Percentiles rank a stretch among this genome's conserved stretches.
phyloP scores from a whole-genome alignment of 1,139 yeast genomes.

The Yamadazyma spencermartinsiae region DNA sequence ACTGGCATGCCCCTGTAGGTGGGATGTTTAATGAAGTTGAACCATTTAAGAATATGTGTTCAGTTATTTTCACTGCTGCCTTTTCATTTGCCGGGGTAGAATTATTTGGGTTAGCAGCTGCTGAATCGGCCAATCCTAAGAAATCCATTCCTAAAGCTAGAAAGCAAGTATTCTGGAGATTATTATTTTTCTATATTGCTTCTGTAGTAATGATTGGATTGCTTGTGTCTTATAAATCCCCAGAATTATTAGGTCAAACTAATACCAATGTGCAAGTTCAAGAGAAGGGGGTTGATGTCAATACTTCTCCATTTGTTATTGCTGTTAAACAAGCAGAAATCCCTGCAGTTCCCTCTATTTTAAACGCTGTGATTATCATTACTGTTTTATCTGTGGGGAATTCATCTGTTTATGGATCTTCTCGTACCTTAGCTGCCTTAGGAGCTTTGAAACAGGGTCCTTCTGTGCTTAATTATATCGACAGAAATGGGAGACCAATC shows the following conservation, averaged over 20 bases:
- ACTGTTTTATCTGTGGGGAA: conserved; percentile 37
- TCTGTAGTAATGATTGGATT: conserved; percentile 33
- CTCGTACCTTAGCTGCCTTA: conserved; percentile 35
- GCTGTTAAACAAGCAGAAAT: conserved; percentile 35
- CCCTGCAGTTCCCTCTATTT: conserved; percentile 32
- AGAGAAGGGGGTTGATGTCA: conserved; percentile 30
- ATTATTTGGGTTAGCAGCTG: conserved; percentile 38
- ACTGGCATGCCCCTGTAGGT: conserved; percentile 35
- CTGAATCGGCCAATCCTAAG: conserved; percentile 35
- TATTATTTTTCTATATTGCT: conserved; percentile 30
- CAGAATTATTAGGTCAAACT: conserved; percentile 19
- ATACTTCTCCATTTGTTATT: conserved; percentile 43
- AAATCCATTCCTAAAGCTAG: conserved; percentile 35
- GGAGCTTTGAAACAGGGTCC: conserved; percentile 40
- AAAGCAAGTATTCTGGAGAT: conserved; percentile 37
- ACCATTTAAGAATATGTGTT: conserved; percentile 71
- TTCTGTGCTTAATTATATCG: conserved; percentile 29
- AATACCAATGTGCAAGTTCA: conserved; percentile 15
- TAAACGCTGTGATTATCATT: conserved; percentile 33
- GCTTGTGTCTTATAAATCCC: conserved; percentile 29
- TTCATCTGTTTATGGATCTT: conserved; percentile 38
- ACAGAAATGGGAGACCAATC: conserved; percentile 36
- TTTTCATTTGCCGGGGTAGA: conserved; percentile 61
- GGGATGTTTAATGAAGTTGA: conserved; percentile 28
- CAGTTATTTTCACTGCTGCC: conserved; percentile 84